Evolutionary conservation across 1,284 basidiomycete species (phyloP).

Genomic region (Mycena sp.): DNA sequence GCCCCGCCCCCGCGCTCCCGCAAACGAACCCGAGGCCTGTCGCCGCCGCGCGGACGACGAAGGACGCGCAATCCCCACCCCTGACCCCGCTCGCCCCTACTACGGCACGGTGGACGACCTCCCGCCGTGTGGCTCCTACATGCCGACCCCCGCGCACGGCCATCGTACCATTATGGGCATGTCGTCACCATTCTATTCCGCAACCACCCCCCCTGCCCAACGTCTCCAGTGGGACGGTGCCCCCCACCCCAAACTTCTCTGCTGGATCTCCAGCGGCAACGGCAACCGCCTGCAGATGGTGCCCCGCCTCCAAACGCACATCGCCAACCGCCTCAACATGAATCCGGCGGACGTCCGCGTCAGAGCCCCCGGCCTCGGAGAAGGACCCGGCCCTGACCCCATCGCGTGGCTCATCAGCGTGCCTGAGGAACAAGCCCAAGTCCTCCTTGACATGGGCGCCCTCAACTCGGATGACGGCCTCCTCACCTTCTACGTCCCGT

Average conservation of each 20-base stretch:
- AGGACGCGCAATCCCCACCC: no score
- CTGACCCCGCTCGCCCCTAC: background rate
- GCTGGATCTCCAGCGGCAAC: background rate
- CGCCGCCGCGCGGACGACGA: background rate
- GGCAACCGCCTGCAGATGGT: background rate
- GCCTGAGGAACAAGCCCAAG: no score
- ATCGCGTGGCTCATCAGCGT: background rate
- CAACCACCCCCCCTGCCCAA: background rate
- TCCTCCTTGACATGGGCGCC: no score
- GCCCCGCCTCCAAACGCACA: background rate
- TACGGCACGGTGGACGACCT: background rate
- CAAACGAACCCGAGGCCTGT: background rate
- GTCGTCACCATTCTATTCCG: background rate
- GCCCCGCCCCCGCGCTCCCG: background rate
- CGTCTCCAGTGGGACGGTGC: background rate
- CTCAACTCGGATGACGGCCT: background rate
- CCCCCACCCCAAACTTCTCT: background rate
- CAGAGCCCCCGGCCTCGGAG: background rate
- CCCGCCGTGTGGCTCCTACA: background rate
- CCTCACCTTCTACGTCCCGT: background rate
- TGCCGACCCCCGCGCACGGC: background rate
- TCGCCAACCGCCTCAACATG: background rate
- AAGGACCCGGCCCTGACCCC: background rate
- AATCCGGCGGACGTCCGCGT: background rate
- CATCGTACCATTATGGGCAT: background rate